phyloP scores from a whole-genome alignment of 495 filamentous ascomycete species.

The Massariosphaeria phaeospora region DNA sequence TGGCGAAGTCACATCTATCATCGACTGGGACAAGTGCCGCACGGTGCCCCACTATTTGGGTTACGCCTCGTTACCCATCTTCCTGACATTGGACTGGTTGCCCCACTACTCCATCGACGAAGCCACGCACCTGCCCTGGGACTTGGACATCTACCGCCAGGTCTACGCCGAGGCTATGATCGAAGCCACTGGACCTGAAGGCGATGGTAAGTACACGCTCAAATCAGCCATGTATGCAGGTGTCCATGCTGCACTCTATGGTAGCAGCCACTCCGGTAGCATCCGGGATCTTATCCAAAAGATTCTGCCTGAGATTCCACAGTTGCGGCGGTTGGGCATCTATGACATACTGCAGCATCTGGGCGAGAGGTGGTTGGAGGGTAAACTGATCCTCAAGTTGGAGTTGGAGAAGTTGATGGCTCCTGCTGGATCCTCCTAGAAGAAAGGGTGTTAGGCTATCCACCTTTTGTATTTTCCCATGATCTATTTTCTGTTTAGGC shows the following conservation, averaged over 20 bases:
- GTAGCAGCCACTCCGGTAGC: neutral
- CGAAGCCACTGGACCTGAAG: neutral
- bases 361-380: neutral
- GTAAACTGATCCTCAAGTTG: too few relatives aligned
- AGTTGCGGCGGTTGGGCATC: neutral
- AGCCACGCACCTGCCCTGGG: neutral
- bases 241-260: neutral
- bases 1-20: constrained; percentile 4
- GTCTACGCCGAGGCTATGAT: neutral
- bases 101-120: too few relatives aligned
- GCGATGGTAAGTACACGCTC: neutral
- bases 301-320: neutral
- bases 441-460: too few relatives aligned
- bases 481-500: too few relatives aligned
- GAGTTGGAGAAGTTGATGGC: too few relatives aligned
- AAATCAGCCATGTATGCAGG: neutral
- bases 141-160: neutral
- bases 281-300: neutral
- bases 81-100: neutral
- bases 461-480: too few relatives aligned
- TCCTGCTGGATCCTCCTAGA: too few relatives aligned
- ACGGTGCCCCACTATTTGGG: neutral
- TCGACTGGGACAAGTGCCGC: constrained; percentile 3
- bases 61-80: neutral
- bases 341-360: neutral